Evolutionary conservation across 805 yeast genomes (phyloP), one percentile per base, ranked within the genome.

Genomic region (Zygoascus biomembranicola): DNA sequence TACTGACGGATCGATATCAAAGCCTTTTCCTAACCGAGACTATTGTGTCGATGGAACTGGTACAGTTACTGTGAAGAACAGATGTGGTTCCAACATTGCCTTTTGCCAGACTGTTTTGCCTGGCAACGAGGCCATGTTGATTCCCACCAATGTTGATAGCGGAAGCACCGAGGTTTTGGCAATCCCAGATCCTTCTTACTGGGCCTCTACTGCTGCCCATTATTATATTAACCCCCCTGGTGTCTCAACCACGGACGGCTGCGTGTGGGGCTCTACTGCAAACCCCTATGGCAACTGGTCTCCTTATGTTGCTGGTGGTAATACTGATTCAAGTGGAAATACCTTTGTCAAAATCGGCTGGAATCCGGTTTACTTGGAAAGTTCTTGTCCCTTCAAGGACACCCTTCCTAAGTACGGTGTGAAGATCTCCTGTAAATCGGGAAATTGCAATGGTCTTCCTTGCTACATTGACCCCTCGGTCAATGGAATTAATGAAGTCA

Each of bases 191-290:
- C 72, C 90, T 1, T 81, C 81, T 53, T 89, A 89, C 73, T 88
- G 87, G 86, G 94, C 94, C 13, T 70, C 78, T 11, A 87, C 96
- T 43, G 88, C 96, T 43, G 84, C 96, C 41, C 96, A 89, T 68
- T 89, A 78, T 73, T 92, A 92, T 73, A 97, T 92, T 59, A 92
- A 92, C 82, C 82, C 92, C 66, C 97, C 97, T 52, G 98, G 98
- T 77, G 89, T 90, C 61, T 78, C 87, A 51, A 77, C 78, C 67
- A 85, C 83, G 69, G 94, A 90, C 57, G 98, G 97, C 64, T 92
- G 99, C 77, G 73, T 89, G 59, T 89, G 97, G 96, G 96, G 96
- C 4, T 69, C 84, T 16, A 75, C 75, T 32, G 69, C 73, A 49
- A 73, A 85, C 55, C 84, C 94, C 16, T 73, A 74, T 59, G 97